Conservation (phyloP, 2,329 filamentous ascomycete genomes). For the Phaeosphaeriaceae sp. region DNA sequence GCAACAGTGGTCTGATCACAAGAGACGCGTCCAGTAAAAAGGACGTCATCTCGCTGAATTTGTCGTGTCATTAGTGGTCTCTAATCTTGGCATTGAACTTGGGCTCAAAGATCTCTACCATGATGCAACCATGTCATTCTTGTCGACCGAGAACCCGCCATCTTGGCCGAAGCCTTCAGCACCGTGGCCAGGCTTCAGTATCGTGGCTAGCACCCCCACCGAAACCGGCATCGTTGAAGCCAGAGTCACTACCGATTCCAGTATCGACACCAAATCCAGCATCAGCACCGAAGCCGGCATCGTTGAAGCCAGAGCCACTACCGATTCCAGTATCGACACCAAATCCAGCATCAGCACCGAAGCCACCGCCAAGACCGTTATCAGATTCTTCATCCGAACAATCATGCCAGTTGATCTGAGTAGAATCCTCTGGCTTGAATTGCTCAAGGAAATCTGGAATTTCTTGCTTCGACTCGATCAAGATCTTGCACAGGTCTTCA, state of each 20-base stretch:
- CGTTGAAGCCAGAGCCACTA: constrained; percentile 28
- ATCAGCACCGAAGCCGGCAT: constrained; percentile 17
- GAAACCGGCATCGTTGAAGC: constrained; percentile 13
- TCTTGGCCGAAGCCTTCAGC: constrained; percentile 15
- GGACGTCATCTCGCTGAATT: no score
- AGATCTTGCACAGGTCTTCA: constrained; percentile 75
- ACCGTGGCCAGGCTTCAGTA: constrained; percentile 9
- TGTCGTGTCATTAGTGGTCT: no score
- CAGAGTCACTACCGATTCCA: constrained; percentile 13
- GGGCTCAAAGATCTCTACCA: constrained; percentile 27
- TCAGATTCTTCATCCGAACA: constrained; percentile 51
- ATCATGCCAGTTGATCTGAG: constrained; percentile 60
- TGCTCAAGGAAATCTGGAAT: constrained; percentile 81
- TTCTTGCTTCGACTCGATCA: constrained; percentile 78
- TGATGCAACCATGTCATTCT: constrained; percentile 29
- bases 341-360: constrained; percentile 15
- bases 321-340: constrained; percentile 13
- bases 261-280: constrained; percentile 17
- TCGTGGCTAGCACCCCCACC: constrained; percentile 14
- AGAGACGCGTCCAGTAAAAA: no score
- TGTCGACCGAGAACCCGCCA: constrained; percentile 8
- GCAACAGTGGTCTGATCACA: no score
- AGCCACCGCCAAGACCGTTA: constrained; percentile 24
- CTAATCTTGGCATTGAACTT: no score
- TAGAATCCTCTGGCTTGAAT: constrained; percentile 65